Evolutionary conservation across 2,329 filamentous ascomycete species (phyloP), one percentile per base, ranked within the genome.

Genomic region (Pseudogymnoascus sp.): DNA sequence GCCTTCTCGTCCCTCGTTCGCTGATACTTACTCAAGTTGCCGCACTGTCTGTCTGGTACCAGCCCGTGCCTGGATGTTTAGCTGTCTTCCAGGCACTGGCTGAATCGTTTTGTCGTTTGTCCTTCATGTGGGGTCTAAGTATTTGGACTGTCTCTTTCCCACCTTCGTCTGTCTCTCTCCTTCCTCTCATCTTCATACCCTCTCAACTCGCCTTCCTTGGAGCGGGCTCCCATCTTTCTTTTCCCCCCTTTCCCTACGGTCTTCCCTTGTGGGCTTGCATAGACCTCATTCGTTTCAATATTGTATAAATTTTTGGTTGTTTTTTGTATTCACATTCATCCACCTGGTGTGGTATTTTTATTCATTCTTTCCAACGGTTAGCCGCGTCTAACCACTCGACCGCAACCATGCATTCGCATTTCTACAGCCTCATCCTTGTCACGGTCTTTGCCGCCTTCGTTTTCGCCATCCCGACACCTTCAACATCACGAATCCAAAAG

Each of bases 401-500:
- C 27, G 45, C 45, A 31, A 55, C 45, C 45, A 55, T 55, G 45
- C 45, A 55, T 55, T 55, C 45, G 5, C 9, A 33, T 31, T 13
- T 55, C 45, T 55, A 55, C 9, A 55, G 45, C 27, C 45, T 55
- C 27, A 55, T 55, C 45, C n/a, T 55, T 55, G 27, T 55, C 27
- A 55, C 45, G 10, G 18, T 59, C 58, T 59, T 59, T 59, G 58
- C n/a, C 9, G 58, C 33, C 18, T 59, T 36, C 58, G 33, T 39
- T 29, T 37, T 59, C 9, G 58, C 58, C 31, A 29, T 59, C 10
- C 45, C 45, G 45, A 55, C 45, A n/a, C 45, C 45, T n/a, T 55
- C 45, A 55, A 12, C 45, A 55, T 55, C 45, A n/a, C n/a, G 27
- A 18, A 52, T 68, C 12, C 65, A 70, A 60, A 72, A 71, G 55